Conservation (phyloP, 306 rosid genomes). For the Elaeagnus macrophylla region DNA sequence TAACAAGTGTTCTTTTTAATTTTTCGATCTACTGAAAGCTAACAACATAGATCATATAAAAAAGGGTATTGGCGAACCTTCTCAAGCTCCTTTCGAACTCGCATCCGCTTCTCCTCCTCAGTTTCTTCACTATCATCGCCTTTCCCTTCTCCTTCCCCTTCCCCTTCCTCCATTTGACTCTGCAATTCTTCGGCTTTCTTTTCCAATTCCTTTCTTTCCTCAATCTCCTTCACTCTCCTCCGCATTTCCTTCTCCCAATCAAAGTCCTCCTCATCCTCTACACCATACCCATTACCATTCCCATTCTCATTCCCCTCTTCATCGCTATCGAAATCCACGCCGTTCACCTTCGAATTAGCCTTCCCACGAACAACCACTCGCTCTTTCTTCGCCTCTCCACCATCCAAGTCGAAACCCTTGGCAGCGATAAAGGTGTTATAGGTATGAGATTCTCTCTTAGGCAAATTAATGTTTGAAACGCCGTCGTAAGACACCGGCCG, state of each 20-base stretch:
- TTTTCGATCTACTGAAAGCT: neutral
- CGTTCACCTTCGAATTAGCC: slow-evolving; percentile 54
- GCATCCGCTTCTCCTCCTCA: slow-evolving; percentile 79
- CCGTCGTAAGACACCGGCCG: slow-evolving; percentile 46
- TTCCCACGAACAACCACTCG: slow-evolving; percentile 58
- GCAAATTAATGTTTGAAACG: slow-evolving; percentile 32
- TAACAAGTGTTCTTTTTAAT: neutral
- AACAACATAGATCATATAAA: neutral
- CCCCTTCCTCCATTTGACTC: slow-evolving; percentile 35
- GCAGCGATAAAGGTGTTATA: slow-evolving; percentile 22
- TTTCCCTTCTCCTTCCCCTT: slow-evolving; percentile 20
- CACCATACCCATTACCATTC: slow-evolving; percentile 27
- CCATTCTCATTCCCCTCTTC: slow-evolving; percentile 45
- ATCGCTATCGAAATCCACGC: slow-evolving; percentile 64
- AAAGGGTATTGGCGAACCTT: slow-evolving; percentile 39
- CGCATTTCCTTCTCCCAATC: slow-evolving; percentile 81
- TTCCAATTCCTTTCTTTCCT: slow-evolving; percentile 76
- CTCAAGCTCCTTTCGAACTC: slow-evolving; percentile 84
- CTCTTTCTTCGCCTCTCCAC: slow-evolving; percentile 51
- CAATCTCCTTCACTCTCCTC: slow-evolving; percentile 64
- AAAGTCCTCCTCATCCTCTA: slow-evolving; percentile 33
- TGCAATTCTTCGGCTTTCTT: slow-evolving; percentile 87
- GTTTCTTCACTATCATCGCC: slow-evolving; percentile 45
- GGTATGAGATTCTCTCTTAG: slow-evolving; percentile 41
- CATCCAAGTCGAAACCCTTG: slow-evolving; percentile 55